Base-by-base conservation (phyloP, 176 grass and related monocot genomes). In the Luzula sylvatica region DNA sequence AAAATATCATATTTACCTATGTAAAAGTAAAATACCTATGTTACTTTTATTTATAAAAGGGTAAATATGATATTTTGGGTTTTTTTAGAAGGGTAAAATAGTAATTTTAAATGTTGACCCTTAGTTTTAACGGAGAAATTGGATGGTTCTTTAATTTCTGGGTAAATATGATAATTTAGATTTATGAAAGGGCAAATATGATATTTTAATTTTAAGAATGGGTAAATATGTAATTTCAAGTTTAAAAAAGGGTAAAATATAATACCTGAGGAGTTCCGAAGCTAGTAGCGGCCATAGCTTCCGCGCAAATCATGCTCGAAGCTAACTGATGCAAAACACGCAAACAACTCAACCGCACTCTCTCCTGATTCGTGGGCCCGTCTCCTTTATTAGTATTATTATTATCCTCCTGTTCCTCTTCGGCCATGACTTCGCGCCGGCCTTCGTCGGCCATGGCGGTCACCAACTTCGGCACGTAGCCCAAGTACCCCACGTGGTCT, bases 271-370 rank as follows among this genome's bases (percentile, higher is more conserved):
- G 85, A 66, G 81, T 90, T 82, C 92, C 92, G 76, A 53, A 82
- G 77, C 92, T 98, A 44, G 92, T 98, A 64, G 92, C 72, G 20
- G 92, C 92, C 92, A 98, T 98, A 90, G 81, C 92, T 68, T 98
- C 92, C 11, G 92, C 92, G 68, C 92, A 98, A 53, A 79, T 98
- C 35, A 85, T 90, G 61, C 92, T 98, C 66, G 92, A 90, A 2
- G 92, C 92, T 65, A 98, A 61, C 67, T 98, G 92, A 80, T 98
- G 92, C 66, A 98, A 32, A 28, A 87, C 86, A 55, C 85, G 74
- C 65, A 98, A 80, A 82, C 85, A 89, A 80, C 92, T 90, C 79
- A 90, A 81, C 25, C 92, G 84, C n/a, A 98, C 86, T 57, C 78
- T 74, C 67, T 98, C 92, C 76, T 98, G 92, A 22, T 72, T 75